Percentiles rank a stretch among this genome's conserved stretches.
Conservation (phyloP, 139 green algal species). For the Microglena sp. region DNA sequence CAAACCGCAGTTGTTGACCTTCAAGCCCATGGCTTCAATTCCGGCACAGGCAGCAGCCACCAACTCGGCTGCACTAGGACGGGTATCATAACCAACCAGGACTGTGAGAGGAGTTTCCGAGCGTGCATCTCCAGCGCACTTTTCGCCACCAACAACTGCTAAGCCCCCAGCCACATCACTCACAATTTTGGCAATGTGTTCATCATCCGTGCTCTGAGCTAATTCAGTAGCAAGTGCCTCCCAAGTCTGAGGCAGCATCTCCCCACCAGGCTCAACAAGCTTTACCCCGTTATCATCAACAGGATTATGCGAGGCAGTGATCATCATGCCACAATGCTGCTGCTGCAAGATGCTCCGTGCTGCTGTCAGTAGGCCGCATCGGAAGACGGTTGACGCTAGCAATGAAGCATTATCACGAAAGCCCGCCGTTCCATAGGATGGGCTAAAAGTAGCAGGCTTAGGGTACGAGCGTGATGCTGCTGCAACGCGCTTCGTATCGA, state of each 20-base stretch:
- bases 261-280: conserved; percentile 72
- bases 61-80: conserved; percentile 55
- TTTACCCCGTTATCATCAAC: conserved; percentile 12
- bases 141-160: no score
- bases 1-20: conserved; percentile 39
- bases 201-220: conserved; percentile 20
- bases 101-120: conserved; percentile 39
- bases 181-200: not conserved
- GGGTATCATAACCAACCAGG: conserved; percentile 67
- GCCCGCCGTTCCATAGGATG: conserved; percentile 85
- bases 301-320: conserved; percentile 73
- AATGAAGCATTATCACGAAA: conserved; percentile 64
- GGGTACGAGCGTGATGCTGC: conserved; percentile 6
- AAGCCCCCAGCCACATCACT: no score
- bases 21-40: conserved; percentile 37
- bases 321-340: conserved; percentile 70
- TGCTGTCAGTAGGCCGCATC: conserved; percentile 77
- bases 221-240: conserved; percentile 68
- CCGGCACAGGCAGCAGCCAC: conserved; percentile 47
- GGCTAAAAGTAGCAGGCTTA: conserved; percentile 19
- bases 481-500: no score
- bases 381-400: conserved; percentile 76
- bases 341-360: conserved; percentile 32
- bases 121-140: no score
- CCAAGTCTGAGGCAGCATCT: conserved; percentile 60